Evolutionary conservation across 371 early-diverging fungal species (phyloP), one percentile per base, ranked within the genome.

Genomic region (Massospora cicadina): DNA sequence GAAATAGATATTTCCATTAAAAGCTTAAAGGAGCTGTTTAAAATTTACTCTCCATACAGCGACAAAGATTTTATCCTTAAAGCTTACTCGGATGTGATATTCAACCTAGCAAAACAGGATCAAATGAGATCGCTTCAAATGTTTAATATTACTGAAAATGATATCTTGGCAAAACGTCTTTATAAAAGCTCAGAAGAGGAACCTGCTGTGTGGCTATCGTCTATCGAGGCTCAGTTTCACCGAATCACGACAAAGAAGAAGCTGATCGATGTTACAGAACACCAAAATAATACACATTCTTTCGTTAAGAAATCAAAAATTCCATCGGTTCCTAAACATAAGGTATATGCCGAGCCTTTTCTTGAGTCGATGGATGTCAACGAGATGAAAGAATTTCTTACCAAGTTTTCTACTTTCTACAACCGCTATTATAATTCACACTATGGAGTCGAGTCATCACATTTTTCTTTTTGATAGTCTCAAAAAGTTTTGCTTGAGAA

Each of bases 341-440:
- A 43, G 43, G 43, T 10, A 43, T 43, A 43, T 43, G 43, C 43
- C 17, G 43, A 43, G 17, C 43, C 43, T 17, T 10, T 43, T 43
- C 43, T 43, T 17, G 17, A 43, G 43, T 10, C 43, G 10, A 5
- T 43, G 43, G 43, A 43, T 43, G 10, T 17, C 10, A 17, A 43
- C 5, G 43, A 43, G 43, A 62, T 62, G 62, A 23, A 13, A n/a
- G n/a, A 62, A n/a, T 62, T 62, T 30, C 30, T 62, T 10, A 43
- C 32, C 32, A 62, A 26, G 10, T 62, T 33, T 30, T 62, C 62
- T 30, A 24, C 62, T n/a, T 28, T 62, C 23, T 43, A 62, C 24
- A 62, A 62, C 43, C 7, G 62, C 7, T 62, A 62, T 33, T 62
- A 62, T 33, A 43, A 12, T 5, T 62, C 62, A 12, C 31, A 24